phyloP scores from a whole-genome alignment of 768 basidiomycete species.

The Holtermannia corniformis region DNA sequence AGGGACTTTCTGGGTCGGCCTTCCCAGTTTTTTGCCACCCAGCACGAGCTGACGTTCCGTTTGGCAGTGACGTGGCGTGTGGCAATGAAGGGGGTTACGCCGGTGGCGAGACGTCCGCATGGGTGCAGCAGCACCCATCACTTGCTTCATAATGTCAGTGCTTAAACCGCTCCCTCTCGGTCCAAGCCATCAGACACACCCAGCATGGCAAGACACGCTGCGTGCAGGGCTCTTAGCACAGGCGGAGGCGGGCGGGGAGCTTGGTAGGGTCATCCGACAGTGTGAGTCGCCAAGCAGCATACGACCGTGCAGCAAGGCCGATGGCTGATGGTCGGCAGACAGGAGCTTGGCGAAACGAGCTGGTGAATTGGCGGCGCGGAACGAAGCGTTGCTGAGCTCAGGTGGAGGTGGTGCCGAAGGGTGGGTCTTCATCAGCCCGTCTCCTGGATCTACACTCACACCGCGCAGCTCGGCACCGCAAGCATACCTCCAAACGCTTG shows the following conservation, averaged over 20 bases:
- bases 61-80: no score
- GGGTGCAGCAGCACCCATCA: no score
- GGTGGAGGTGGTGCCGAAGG: slow-evolving; percentile 22
- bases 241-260: slow-evolving; percentile 68
- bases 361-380: slow-evolving; percentile 81
- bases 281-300: slow-evolving; percentile 62
- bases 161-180: no score
- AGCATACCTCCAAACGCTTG: slow-evolving; percentile 82
- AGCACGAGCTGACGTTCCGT: no score
- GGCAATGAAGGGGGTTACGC: no score
- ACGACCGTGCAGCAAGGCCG: background rate
- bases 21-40: no score
- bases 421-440: slow-evolving; percentile 12
- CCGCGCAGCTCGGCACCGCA: slow-evolving; percentile 62
- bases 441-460: background rate
- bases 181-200: no score
- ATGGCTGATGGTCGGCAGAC: slow-evolving; percentile 47
- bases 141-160: no score
- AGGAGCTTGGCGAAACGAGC: slow-evolving; percentile 86
- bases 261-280: slow-evolving; percentile 80
- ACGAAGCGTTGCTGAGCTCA: slow-evolving; percentile 66
- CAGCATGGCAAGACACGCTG: slow-evolving; percentile 77
- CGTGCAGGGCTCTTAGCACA: slow-evolving; percentile 63
- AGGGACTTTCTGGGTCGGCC: no score
- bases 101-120: no score